Evolutionary conservation across 345 rosid genomes (phyloP).

Genomic region (Jatropha curcas): DNA sequence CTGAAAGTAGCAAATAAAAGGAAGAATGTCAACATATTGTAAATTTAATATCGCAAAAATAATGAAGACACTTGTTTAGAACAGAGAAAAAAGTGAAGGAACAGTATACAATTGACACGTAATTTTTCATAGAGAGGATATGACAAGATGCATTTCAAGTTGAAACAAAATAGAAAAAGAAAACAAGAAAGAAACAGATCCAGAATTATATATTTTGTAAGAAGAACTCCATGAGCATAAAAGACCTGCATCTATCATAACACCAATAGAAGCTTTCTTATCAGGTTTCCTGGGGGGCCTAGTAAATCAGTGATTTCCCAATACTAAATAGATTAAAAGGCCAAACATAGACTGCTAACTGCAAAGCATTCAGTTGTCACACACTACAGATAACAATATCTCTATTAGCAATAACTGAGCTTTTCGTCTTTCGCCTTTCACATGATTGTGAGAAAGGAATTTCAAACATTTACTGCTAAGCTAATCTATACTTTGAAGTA

Average conservation of each 20-base stretch:
- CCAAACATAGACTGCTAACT: background rate
- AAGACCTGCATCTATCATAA: background rate
- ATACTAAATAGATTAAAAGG: background rate
- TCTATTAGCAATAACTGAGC: too few relatives aligned
- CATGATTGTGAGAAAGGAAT: too few relatives aligned
- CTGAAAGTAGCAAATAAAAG: constrained; percentile 35
- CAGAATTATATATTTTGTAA: background rate
- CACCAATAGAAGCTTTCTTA: background rate
- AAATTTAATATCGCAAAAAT: background rate
- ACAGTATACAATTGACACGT: background rate
- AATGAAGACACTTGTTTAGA: background rate
- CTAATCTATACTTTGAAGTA: too few relatives aligned
- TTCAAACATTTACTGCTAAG: too few relatives aligned
- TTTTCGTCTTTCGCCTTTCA: too few relatives aligned
- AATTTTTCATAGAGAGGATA: background rate
- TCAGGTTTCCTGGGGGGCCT: background rate
- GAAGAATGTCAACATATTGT: constrained; percentile 7
- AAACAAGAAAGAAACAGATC: background rate
- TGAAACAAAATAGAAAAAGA: background rate
- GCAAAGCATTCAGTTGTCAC: background rate
- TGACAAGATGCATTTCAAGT: background rate
- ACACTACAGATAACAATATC: too few relatives aligned
- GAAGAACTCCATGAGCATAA: background rate
- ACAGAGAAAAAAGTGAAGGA: background rate
- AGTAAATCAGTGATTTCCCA: background rate